Conservation (phyloP, 257 asterid species). For the Forsythia suspensa region DNA sequence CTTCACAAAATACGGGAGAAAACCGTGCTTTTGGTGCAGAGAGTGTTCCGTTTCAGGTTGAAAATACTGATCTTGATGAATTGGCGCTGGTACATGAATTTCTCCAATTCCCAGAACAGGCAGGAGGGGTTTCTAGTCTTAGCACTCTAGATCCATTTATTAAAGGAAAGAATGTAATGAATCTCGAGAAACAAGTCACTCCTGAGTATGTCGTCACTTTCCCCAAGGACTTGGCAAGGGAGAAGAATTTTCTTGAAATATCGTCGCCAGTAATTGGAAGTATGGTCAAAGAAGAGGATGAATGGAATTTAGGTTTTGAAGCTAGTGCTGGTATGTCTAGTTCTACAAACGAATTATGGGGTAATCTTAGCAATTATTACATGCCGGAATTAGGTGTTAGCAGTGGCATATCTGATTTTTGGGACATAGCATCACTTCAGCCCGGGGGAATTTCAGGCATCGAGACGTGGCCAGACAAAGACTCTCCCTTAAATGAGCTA, state of each 20-base stretch:
- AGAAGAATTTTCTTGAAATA: conserved; percentile 30
- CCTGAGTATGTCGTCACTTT: conserved; percentile 41
- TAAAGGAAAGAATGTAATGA: conserved; percentile 45
- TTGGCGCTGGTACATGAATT: conserved; percentile 29
- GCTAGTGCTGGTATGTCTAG: conserved; percentile 38
- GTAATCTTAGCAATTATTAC: conserved; percentile 34
- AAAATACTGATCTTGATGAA: conserved; percentile 31
- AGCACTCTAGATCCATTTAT: conserved; percentile 12
- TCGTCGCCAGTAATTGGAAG: conserved; percentile 32
- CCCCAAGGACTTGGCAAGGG: conserved; percentile 43
- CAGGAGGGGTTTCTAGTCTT: conserved; percentile 17
- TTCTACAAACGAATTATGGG: conserved; percentile 45
- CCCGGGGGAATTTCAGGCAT: conserved; percentile 47
- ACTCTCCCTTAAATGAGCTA: conserved; percentile 31
- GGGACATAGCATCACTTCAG: conserved; percentile 52
- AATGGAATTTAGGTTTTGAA: conserved; percentile 50
- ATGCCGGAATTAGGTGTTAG: conserved; percentile 41
- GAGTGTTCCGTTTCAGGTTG: conserved; percentile 30
- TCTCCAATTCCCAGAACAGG: conserved; percentile 28
- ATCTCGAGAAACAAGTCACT: conserved; percentile 20
- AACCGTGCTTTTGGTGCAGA: conserved; percentile 20
- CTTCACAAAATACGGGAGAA: conserved; percentile 34
- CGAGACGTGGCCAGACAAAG: conserved; percentile 43
- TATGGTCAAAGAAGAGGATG: conserved; percentile 37
- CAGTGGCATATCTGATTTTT: conserved; percentile 44